Conservation (phyloP, 768 basidiomycete species). For the Cubamyces lactineus region DNA sequence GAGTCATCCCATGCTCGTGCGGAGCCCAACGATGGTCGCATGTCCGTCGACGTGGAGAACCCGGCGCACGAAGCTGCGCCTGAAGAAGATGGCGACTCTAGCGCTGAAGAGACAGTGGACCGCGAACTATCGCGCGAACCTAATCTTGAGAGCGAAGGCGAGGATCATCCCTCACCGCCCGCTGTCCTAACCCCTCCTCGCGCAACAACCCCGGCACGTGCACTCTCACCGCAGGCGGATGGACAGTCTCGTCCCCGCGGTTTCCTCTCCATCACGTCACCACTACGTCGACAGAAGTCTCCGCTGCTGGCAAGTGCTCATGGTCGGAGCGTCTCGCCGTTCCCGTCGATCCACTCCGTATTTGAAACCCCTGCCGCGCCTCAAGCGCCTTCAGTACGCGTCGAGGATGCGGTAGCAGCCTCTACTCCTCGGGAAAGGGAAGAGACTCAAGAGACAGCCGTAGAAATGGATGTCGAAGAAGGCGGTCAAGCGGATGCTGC, state of each 20-base stretch:
- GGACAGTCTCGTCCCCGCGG: slow-evolving; percentile 1
- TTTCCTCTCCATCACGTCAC: slow-evolving; percentile 17
- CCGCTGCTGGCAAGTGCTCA: background rate
- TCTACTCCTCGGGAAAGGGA: background rate
- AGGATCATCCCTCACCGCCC: slow-evolving; percentile 20
- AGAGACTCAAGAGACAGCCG: slow-evolving; percentile 22
- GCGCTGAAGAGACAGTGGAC: slow-evolving; percentile 35
- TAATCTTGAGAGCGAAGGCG: slow-evolving; percentile 21
- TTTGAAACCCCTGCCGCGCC: slow-evolving; percentile 1
- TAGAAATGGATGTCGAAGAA: slow-evolving; percentile 24
- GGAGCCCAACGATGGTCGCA: background rate
- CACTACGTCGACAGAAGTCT: slow-evolving; percentile 19
- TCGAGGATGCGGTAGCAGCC: background rate
- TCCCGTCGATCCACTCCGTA: slow-evolving; percentile 20
- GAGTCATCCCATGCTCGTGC: background rate
- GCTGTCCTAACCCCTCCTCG: slow-evolving; percentile 3
- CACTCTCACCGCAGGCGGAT: slow-evolving; percentile 7
- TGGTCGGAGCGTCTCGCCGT: slow-evolving; percentile 6
- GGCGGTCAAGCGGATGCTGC: slow-evolving; percentile 6
- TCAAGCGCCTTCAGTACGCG: background rate
- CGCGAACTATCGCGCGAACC: slow-evolving; percentile 41
- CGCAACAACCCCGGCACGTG: background rate
- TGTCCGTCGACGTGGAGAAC: background rate
- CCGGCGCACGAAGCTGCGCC: slow-evolving; percentile 15
- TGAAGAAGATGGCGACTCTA: slow-evolving; percentile 31